Evolutionary conservation across 306 rosid species (phyloP).

Genomic region (Rosa rugosa): DNA sequence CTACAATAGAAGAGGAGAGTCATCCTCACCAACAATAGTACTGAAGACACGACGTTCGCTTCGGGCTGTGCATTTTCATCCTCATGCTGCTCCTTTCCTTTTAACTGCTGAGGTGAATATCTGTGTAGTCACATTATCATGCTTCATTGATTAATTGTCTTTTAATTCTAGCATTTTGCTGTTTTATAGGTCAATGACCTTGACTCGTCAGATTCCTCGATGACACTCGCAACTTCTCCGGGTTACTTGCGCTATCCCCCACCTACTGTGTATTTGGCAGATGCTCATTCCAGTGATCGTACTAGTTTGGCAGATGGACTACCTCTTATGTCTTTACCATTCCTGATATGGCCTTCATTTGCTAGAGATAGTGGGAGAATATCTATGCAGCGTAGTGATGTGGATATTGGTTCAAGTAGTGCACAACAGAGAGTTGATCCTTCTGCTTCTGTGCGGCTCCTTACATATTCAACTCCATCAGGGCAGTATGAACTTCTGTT

Average conservation of each 20-base stretch:
- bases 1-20: slow-evolving; percentile 71
- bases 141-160: slow-evolving; percentile 15
- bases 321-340: slow-evolving; percentile 68
- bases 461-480: slow-evolving; percentile 62
- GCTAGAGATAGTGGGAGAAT: slow-evolving; percentile 63
- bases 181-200: slow-evolving; percentile 84
- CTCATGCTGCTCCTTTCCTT: slow-evolving; percentile 87
- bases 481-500: slow-evolving; percentile 65
- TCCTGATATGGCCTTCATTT: slow-evolving; percentile 64
- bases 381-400: slow-evolving; percentile 47
- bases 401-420: slow-evolving; percentile 53
- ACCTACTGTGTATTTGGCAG: slow-evolving; percentile 83
- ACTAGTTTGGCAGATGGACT: slow-evolving; percentile 54
- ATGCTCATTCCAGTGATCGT: slow-evolving; percentile 64
- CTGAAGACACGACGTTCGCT: slow-evolving; percentile 87
- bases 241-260: slow-evolving; percentile 96
- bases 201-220: slow-evolving; percentile 84
- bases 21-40: slow-evolving; percentile 78
- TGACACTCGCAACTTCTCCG: slow-evolving; percentile 82
- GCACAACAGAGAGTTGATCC: slow-evolving; percentile 58
- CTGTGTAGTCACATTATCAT: slow-evolving; percentile 16
- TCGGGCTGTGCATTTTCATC: slow-evolving; percentile 97
- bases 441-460: slow-evolving; percentile 61
- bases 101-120: slow-evolving; percentile 84
- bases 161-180: slow-evolving; percentile 23